Evolutionary conservation across 2,329 filamentous ascomycete species (phyloP), one percentile per base, ranked within the genome.

Genomic region (Hortaea werneckii): DNA sequence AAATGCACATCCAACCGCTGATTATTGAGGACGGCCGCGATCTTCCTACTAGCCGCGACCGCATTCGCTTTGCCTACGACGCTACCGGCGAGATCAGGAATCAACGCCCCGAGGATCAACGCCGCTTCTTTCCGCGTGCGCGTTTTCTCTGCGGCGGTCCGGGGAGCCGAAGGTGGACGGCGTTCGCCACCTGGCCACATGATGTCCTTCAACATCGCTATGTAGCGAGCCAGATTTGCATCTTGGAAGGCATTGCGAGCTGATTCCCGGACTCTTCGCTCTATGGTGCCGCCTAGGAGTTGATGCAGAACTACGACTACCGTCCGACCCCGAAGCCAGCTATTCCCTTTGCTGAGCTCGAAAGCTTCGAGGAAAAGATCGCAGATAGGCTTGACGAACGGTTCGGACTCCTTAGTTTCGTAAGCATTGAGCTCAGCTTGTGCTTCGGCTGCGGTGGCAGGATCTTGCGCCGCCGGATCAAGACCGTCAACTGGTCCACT

Each of bases 331-430:
- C 94, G 85, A 4, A 98, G 79, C 94, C 92, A 98, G 65, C 94
- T 96, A 66, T 94, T 95, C 37, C 90, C 89, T 50, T 84, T 82
- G 64, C 95, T 94, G 35, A 98, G 76, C 60, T 95, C 89, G 60
- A 98, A 98, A 0, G 88, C 79, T 63, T 98, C 92, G 11, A 98
- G 77, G 67, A 98, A 98, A 49, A 98, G 82, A 65, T 98, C 92
- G 66, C 89, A 95, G 50, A 98, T 95, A 4, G 92, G 94, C 63
- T 95, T 98, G 58, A 98, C 92, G 59, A 98, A 96, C 1, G 92
- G 92, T 61, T 94, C 88, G 2, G 88, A 74, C 57, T 95, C 87
- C 58, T 82, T 83, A 61, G 86, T 83, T 66, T 96, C 90, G 58
- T 94, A 96, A 0, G 90, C 90, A 47, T 89, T 86, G 41, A 98